A percentile compares a stretch with the other conserved stretches of the same genome.
Conservation (phyloP, 176 grass and related monocot genomes). For the Tuctoria greenei region DNA sequence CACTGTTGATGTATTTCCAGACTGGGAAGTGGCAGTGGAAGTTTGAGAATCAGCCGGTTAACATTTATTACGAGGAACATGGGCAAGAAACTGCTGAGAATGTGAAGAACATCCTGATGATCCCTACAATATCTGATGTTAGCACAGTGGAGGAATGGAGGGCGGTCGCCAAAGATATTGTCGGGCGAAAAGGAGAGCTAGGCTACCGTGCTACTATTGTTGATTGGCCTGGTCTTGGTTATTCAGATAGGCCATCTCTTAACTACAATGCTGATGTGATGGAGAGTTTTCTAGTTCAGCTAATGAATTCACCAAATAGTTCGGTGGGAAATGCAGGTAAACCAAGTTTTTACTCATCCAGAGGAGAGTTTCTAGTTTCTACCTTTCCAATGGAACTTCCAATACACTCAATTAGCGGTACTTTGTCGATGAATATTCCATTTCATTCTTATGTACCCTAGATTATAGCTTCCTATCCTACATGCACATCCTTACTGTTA, state of each 20-base stretch:
- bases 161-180: conserved; percentile 72
- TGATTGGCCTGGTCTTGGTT: conserved; percentile 95
- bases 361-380: too few species aligned
- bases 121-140: conserved; percentile 95
- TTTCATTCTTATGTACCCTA: conserved; percentile 1
- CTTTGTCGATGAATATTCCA: not conserved
- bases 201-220: conserved; percentile 81
- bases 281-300: conserved; percentile 81
- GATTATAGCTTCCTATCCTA: not conserved
- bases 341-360: conserved; percentile 22
- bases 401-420: not conserved
- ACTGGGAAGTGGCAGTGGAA: conserved; percentile 88
- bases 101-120: conserved; percentile 84
- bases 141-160: conserved; percentile 96
- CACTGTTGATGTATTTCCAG: conserved; percentile 43
- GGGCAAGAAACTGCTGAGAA: conserved; percentile 42
- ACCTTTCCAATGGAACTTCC: not conserved
- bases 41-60: conserved; percentile 62
- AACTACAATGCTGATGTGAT: conserved; percentile 91
- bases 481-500: conserved; percentile 4
- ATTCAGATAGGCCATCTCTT: conserved; percentile 89
- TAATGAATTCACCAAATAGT: conserved; percentile 75
- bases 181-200: conserved; percentile 57
- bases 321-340: conserved; percentile 76
- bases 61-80: conserved; percentile 81